Percentiles rank a stretch among this genome's conserved stretches.
These are phyloP conservation scores for Yamadazyma philogaea DNA, from an alignment of 805 yeast species.

Conservation along the genomic window DNA sequence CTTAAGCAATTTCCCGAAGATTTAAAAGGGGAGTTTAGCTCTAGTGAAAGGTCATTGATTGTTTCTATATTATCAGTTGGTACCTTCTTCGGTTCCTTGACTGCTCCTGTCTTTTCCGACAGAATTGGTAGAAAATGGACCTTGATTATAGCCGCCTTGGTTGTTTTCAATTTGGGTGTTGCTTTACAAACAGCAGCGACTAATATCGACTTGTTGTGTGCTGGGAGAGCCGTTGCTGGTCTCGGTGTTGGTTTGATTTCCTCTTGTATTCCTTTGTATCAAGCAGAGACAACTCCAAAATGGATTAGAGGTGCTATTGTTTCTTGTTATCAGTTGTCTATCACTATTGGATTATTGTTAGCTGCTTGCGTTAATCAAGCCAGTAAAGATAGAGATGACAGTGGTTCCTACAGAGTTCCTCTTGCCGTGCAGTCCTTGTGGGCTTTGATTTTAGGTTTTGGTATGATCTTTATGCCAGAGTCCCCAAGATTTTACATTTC, in stretches of 20 bases:
- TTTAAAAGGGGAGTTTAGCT: constrained; percentile 12
- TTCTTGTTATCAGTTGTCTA: constrained; percentile 40
- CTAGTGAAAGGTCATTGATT: constrained; percentile 24
- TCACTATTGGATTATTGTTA: constrained; percentile 39
- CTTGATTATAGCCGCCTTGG: constrained; percentile 29
- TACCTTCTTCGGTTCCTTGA: constrained; percentile 39
- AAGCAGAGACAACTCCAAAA: constrained; percentile 40
- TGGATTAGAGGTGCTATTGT: constrained; percentile 45
- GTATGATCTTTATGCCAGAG: constrained; percentile 37
- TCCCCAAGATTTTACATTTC: constrained; percentile 39
- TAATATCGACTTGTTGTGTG: constrained; percentile 35
- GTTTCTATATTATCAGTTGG: constrained; percentile 36
- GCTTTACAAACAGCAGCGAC: constrained; percentile 37
- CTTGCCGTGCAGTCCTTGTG: constrained; percentile 40
- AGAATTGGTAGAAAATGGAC: constrained; percentile 40
- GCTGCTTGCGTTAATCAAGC: constrained; percentile 39
- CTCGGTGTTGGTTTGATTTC: constrained; percentile 43
- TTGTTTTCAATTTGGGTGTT: constrained; percentile 37
- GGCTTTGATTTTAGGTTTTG: constrained; percentile 34
- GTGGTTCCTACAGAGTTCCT: constrained; percentile 42
- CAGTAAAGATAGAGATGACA: constrained; percentile 30
- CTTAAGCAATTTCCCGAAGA: constrained; percentile 22
- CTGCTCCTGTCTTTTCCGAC: constrained; percentile 37
- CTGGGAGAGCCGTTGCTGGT: constrained; percentile 43
- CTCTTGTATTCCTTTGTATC: constrained; percentile 39